Evolutionary conservation across 768 basidiomycete genomes (phyloP), one percentile per base, ranked within the genome.

Genomic region (Kwoniella sp.): DNA sequence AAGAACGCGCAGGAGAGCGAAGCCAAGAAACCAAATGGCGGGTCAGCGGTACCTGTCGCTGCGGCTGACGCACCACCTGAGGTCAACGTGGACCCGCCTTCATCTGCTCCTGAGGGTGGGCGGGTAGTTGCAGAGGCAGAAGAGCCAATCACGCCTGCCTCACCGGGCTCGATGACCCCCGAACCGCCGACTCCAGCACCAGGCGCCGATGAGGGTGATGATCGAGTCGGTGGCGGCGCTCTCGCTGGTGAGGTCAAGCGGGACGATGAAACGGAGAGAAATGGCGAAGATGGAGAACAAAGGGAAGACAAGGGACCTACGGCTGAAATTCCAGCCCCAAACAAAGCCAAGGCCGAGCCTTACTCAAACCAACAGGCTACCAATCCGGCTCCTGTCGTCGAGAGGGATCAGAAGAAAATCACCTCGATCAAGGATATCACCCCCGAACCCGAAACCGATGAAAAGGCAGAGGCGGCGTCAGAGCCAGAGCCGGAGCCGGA

Each of bases 161-260:
- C 70, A 22, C 69, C 66, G 11, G 59, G 60, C 15, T 74, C 73
- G 1, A 67, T 58, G 29, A 47, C 65, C 26, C 70, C 73, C 22
- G 73, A 74, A 60, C 70, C 73, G 13, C 53, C 57, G 1, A 74
- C 70, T 28, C 65, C 73, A 31, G 58, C 37, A 34, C 45, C 38
- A 11, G 71, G 67, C 13, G 52, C 45, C 20, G 58, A 57, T 9
- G 29, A 34, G 25, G 58, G 22, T 28, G 47, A 28, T 15, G 48
- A 23, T n/a, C n/a, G n/a, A n/a, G n/a, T n/a, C n/a, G n/a, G n/a
- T n/a, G n/a, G n/a, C n/a, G n/a, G n/a, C n/a, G n/a, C n/a, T n/a
- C n/a, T n/a, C 2, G 41, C 48, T 12, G 48, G 13, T 7, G 58
- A 25, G 17, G 61, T 12, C 22, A 31, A 28, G 25, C 4, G 25